These are phyloP conservation scores for Russula lepida DNA, from an alignment of 768 basidiomycete species.

Conservation along the genomic window DNA sequence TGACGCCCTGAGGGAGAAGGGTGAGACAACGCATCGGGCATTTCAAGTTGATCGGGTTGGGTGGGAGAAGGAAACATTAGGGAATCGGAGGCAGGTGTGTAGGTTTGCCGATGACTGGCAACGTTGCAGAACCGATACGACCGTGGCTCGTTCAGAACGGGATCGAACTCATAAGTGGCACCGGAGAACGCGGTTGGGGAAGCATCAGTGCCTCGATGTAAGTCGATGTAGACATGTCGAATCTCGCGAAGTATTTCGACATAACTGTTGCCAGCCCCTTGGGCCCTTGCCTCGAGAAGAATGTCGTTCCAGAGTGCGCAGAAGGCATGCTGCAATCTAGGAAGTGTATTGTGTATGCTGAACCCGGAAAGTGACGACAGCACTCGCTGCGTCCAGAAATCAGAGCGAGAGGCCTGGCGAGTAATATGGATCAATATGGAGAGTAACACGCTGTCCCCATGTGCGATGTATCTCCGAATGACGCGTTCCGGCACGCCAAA, in stretches of 20 bases:
- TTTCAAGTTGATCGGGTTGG: background rate
- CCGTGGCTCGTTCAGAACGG: background rate
- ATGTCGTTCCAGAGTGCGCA: constrained; percentile 5
- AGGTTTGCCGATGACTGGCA: background rate
- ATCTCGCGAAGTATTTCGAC: background rate
- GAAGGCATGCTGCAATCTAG: constrained; percentile 2
- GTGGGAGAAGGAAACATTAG: background rate
- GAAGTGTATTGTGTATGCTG: background rate
- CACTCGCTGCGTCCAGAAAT: background rate
- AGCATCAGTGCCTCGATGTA: background rate
- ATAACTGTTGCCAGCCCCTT: background rate
- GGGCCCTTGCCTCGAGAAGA: background rate
- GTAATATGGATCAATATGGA: background rate
- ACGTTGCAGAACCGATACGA: constrained; percentile 1
- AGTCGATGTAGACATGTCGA: background rate
- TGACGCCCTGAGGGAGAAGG: background rate
- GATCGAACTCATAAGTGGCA: background rate
- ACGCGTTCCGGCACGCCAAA: background rate
- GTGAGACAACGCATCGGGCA: background rate
- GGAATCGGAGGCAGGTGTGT: background rate
- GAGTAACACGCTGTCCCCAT: background rate
- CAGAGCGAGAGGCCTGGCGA: background rate
- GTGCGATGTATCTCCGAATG: background rate
- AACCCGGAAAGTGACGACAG: background rate
- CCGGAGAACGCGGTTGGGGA: background rate